Evolutionary conservation across 345 rosid genomes (phyloP).

Genomic region (Trapa bicornis): DNA sequence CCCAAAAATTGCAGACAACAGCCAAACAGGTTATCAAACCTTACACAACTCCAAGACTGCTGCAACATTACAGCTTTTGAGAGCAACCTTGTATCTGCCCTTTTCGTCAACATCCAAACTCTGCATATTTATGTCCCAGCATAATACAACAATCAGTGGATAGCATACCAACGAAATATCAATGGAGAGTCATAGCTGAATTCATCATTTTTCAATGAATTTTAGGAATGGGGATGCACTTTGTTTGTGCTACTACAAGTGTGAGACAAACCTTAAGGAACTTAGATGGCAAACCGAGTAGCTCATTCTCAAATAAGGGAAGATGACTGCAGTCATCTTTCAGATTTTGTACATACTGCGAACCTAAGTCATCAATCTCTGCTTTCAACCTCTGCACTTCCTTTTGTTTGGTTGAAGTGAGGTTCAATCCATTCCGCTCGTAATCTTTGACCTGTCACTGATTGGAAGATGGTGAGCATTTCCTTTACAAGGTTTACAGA

Average conservation of each 20-base stretch:
- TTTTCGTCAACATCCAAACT: slow-evolving; percentile 51
- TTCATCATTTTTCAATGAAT: background rate
- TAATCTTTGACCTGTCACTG: slow-evolving; percentile 96
- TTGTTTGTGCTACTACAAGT: background rate
- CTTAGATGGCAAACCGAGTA: slow-evolving; percentile 64
- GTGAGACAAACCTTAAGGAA: slow-evolving; percentile 47
- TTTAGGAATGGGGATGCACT: background rate
- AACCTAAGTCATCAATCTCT: slow-evolving; percentile 66
- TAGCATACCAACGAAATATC: background rate
- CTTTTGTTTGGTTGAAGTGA: slow-evolving; percentile 60
- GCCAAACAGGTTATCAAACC: slow-evolving; percentile 29
- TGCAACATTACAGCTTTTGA: slow-evolving; percentile 56
- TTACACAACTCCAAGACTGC: slow-evolving; percentile 76
- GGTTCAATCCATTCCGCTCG: slow-evolving; percentile 80
- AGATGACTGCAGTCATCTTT: slow-evolving; percentile 58
- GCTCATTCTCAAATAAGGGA: slow-evolving; percentile 55
- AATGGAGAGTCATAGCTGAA: background rate
- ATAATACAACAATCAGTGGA: background rate
- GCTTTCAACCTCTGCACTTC: slow-evolving; percentile 61
- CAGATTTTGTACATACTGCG: slow-evolving; percentile 55
- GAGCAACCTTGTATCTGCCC: slow-evolving; percentile 51
- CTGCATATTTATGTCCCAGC: slow-evolving; percentile 25
- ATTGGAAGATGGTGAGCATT: slow-evolving; percentile 34
- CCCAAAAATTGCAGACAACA: background rate
- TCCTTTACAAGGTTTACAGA: slow-evolving; percentile 12